phyloP scores from a whole-genome alignment of 1,284 basidiomycete genomes.

The Malassezia dermatis region DNA sequence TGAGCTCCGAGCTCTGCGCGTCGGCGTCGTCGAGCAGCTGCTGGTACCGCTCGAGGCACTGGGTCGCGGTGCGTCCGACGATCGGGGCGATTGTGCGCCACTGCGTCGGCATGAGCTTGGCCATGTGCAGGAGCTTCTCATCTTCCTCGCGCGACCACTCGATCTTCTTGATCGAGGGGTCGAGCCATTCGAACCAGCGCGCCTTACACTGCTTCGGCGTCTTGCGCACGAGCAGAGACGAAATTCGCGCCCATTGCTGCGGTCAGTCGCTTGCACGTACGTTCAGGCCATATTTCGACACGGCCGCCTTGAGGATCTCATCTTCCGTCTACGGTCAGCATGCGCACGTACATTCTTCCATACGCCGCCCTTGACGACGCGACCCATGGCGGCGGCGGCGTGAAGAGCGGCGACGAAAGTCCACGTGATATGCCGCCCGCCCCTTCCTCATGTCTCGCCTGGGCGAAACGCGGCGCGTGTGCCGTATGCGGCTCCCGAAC shows the following conservation, averaged over 20 bases:
- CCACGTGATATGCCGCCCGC: background rate
- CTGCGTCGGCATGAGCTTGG: conserved; percentile 98
- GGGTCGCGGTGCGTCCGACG: conserved; percentile 94
- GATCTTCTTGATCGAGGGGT: conserved; percentile 98
- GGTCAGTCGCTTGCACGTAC: conserved; percentile 11
- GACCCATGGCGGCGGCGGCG: conserved; percentile 30
- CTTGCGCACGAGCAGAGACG: conserved; percentile 90
- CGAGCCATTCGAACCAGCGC: conserved; percentile 96
- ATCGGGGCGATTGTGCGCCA: conserved; percentile 99
- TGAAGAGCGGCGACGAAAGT: background rate
- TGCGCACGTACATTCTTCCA: conserved; percentile 41
- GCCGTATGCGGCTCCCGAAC: conserved; percentile 52
- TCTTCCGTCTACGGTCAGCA: conserved; percentile 36
- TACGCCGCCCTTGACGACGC: conserved; percentile 47
- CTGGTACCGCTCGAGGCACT: conserved; percentile 96
- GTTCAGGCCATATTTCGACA: conserved; percentile 47
- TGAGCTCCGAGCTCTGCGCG: conserved; percentile 48
- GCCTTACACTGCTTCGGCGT: conserved; percentile 99
- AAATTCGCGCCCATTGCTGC: conserved; percentile 78
- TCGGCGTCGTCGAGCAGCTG: conserved; percentile 91
- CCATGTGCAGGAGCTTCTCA: conserved; percentile 93
- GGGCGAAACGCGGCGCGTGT: conserved; percentile 71
- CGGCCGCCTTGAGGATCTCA: conserved; percentile 47
- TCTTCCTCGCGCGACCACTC: conserved; percentile 78
- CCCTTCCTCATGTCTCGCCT: background rate